phyloP scores from a whole-genome alignment of 768 basidiomycete genomes.

The Termitomyces sp. region DNA sequence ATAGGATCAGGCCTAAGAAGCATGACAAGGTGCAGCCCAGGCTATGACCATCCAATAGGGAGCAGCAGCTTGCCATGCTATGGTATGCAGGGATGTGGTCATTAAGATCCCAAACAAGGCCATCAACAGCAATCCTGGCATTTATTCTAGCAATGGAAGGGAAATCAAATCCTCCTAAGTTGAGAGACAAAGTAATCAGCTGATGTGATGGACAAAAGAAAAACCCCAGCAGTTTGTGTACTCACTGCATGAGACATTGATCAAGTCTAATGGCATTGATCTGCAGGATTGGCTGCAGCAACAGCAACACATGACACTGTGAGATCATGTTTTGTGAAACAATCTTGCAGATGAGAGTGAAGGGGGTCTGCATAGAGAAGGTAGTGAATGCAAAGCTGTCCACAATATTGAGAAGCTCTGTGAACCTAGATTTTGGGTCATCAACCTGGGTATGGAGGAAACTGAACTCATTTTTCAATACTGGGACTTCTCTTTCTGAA shows the following conservation, averaged over 20 bases:
- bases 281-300: slow-evolving; percentile 17
- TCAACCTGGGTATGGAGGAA: too few relatives aligned
- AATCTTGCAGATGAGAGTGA: slow-evolving; percentile 18
- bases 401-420: slow-evolving; percentile 14
- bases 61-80: too few relatives aligned
- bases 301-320: slow-evolving; percentile 10
- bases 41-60: slow-evolving; percentile 3
- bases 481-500: too few relatives aligned
- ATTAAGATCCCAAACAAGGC: slow-evolving; percentile 18
- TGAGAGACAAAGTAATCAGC: too few relatives aligned
- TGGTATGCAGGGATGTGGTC: slow-evolving; percentile 16
- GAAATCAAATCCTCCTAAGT: too few relatives aligned
- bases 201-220: slow-evolving; percentile 13
- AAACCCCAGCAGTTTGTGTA: slow-evolving; percentile 18
- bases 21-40: not conserved
- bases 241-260: slow-evolving; percentile 3
- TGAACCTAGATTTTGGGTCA: too few relatives aligned
- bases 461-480: too few relatives aligned
- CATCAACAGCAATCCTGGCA: slow-evolving; percentile 12
- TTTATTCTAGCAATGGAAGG: slow-evolving; percentile 10
- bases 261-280: slow-evolving; percentile 16
- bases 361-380: slow-evolving; percentile 9
- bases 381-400: slow-evolving; percentile 18
- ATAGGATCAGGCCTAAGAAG: too few relatives aligned
- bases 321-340: slow-evolving; percentile 19